These are phyloP conservation scores for Drechslerella coelobrocha DNA, from an alignment of 2,329 filamentous ascomycete species.

Conservation along the genomic window DNA sequence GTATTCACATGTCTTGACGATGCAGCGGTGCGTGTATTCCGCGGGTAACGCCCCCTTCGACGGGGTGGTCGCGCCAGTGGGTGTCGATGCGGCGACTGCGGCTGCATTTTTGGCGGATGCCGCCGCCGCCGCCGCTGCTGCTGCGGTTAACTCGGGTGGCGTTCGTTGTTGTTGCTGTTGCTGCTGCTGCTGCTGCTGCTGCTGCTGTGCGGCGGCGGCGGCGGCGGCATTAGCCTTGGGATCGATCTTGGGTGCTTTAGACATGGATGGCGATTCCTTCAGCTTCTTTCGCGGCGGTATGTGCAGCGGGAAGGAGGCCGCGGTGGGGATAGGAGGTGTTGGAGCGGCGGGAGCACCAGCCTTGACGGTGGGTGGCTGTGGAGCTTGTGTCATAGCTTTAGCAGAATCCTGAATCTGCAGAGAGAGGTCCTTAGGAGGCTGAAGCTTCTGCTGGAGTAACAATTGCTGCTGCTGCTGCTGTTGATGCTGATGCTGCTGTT, in stretches of 20 bases:
- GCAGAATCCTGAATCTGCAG: background rate
- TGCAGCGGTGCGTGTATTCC: slow-evolving; percentile 33
- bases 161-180: background rate
- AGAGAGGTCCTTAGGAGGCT: slow-evolving; percentile 3
- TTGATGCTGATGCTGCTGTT: slow-evolving; percentile 3
- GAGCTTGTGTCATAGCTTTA: slow-evolving; percentile 11
- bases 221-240: slow-evolving; percentile 1
- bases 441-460: slow-evolving; percentile 17
- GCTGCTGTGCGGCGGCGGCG: background rate
- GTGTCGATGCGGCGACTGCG: background rate
- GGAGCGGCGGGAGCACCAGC: slow-evolving; percentile 34
- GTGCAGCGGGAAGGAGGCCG: slow-evolving; percentile 24
- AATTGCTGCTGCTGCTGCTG: background rate
- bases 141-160: too few species aligned
- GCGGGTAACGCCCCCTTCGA: slow-evolving; percentile 19
- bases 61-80: background rate
- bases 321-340: slow-evolving; percentile 33
- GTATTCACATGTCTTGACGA: slow-evolving; percentile 42
- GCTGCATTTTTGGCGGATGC: too few species aligned
- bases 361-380: slow-evolving; percentile 17
- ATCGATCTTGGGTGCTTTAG: slow-evolving; percentile 29
- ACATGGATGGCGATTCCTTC: slow-evolving; percentile 33
- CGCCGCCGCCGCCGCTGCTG: too few species aligned
- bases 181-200: background rate
- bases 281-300: slow-evolving; percentile 42